Conservation (phyloP, 257 asterid species). For the Gentiana dahurica region DNA sequence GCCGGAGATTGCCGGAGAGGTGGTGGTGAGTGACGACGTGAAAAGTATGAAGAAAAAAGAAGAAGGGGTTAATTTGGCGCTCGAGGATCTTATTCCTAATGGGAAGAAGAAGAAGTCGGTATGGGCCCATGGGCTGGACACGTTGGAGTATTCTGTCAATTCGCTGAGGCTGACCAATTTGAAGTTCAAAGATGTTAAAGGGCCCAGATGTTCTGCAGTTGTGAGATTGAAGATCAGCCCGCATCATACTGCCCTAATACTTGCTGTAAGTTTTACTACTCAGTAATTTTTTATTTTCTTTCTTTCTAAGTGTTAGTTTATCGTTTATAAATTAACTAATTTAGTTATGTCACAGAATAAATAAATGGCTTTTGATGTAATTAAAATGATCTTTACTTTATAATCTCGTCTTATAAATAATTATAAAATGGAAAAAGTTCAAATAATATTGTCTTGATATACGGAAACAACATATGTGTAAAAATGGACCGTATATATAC, state of each 20-base stretch:
- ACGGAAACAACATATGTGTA: no score
- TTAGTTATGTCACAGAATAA: no score
- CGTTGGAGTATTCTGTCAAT: constrained; percentile 54
- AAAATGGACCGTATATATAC: no score
- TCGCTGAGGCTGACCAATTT: constrained; percentile 43
- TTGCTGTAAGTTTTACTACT: constrained; percentile 28
- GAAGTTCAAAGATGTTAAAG: constrained; percentile 27
- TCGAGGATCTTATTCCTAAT: constrained; percentile 41
- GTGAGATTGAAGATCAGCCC: constrained; percentile 37
- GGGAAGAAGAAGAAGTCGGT: constrained; percentile 44
- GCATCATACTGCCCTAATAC: constrained; percentile 30
- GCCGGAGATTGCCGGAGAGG: constrained; percentile 32
- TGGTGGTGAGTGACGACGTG: not conserved
- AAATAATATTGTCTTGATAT: no score
- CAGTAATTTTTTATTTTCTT: not conserved
- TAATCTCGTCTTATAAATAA: no score
- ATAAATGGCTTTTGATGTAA: no score
- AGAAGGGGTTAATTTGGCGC: constrained; percentile 37
- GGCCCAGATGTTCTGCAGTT: constrained; percentile 42
- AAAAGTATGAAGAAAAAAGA: constrained; percentile 9
- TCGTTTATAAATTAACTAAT: no score
- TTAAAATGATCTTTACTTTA: no score
- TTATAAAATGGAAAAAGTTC: no score
- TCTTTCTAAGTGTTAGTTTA: no score
- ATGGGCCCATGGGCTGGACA: constrained; percentile 60